A percentile compares a stretch with the other conserved stretches of the same genome.
These are phyloP conservation scores for Cercospora brassicicola DNA, from an alignment of 2,329 filamentous ascomycete genomes.

Conservation along the genomic window DNA sequence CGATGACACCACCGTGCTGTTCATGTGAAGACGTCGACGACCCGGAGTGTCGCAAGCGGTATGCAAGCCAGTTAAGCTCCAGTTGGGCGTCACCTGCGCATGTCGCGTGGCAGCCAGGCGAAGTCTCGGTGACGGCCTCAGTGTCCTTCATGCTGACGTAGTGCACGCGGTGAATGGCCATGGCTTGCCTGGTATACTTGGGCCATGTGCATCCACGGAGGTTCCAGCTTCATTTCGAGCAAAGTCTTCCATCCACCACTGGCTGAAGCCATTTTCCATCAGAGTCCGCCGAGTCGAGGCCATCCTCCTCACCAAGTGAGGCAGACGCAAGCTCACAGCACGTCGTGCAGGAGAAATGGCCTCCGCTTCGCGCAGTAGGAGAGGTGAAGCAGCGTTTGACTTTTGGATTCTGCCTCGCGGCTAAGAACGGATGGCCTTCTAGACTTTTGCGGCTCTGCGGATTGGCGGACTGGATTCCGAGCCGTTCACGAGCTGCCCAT, in stretches of 20 bases:
- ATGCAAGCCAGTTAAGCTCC: neutral
- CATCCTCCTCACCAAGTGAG: neutral
- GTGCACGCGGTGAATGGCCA: neutral
- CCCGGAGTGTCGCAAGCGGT: neutral
- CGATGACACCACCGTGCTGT: constrained; percentile 1
- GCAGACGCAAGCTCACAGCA: neutral
- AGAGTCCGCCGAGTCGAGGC: neutral
- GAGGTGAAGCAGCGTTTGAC: neutral
- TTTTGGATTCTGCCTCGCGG: neutral
- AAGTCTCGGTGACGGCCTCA: neutral
- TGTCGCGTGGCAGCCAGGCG: neutral
- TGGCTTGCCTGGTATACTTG: neutral
- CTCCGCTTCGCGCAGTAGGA: neutral
- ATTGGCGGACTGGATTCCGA: neutral
- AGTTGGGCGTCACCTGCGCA: neutral
- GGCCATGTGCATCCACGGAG: neutral
- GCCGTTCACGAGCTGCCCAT: neutral
- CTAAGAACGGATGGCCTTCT: neutral
- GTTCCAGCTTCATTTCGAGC: neutral
- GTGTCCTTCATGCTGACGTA: neutral
- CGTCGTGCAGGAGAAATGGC: neutral
- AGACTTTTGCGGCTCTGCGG: neutral
- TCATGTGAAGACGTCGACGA: constrained; percentile 3
- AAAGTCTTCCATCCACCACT: neutral
- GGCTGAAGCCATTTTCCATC: neutral